Evolutionary conservation across 179 eudicot species (phyloP), one percentile per base, ranked within the genome.

Genomic region (Beta lomatogona): DNA sequence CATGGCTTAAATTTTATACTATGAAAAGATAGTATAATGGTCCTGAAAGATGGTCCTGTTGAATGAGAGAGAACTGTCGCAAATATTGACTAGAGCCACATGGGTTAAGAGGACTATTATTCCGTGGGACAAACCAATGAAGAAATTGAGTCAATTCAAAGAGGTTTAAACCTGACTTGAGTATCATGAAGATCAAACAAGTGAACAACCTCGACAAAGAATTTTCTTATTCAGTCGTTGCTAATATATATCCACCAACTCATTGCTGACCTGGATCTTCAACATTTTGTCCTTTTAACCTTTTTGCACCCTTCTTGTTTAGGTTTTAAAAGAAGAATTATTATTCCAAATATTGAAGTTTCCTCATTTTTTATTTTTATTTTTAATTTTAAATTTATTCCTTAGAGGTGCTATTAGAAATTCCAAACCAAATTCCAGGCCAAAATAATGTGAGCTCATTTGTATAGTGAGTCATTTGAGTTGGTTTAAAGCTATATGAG

Each of bases 141-240:
- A 45, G 73, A 44, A 18, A 70, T 18, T 14, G 48, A 74, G 50
- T 74, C 64, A 57, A 74, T 74, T 57, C 59, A 58, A 79, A 50
- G 41, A 36, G 41, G 41, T 65, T 59, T 9, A 59, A 59, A 19
- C n/a, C 25, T 58, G 11, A 1, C n/a, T 59, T 19, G n/a, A 8
- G 2, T 18, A 19, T 59, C 6, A 59, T 59, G 64, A 18, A 21
- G 22, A 59, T 9, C 19, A n/a, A 19, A 59, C 25, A 59, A 59
- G 64, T n/a, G 69, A 21, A 64, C 44, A 64, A 21, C 41, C 41
- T 4, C 63, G 6, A 9, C 19, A 59, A 59, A 2, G 7, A 19
- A 5, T 59, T 59, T 59, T 22, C 64, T 6, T n/a, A 21, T 5
- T 6, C 64, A 15, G 64, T 65, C 9, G 31, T 65, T 65, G n/a